phyloP scores from a whole-genome alignment of 306 rosid genomes.

The Vigna hirtella region DNA sequence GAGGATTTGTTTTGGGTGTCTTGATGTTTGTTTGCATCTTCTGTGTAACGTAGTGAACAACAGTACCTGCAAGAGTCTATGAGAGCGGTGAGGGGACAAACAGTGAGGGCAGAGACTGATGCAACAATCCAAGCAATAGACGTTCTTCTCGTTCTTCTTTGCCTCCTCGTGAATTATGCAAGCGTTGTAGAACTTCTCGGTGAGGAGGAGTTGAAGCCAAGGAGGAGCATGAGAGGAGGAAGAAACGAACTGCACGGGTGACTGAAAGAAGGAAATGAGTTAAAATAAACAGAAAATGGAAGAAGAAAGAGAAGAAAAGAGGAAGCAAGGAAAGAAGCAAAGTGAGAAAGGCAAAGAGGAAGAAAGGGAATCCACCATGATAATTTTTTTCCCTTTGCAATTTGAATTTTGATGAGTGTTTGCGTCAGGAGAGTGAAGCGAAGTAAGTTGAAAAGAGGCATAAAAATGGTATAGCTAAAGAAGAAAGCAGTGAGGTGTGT shows the following conservation, averaged over 20 bases:
- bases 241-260: constrained; percentile 41
- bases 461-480: not conserved
- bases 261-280: not conserved
- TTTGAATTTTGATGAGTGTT: constrained; percentile 12
- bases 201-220: constrained; percentile 79
- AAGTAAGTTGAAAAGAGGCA: not conserved
- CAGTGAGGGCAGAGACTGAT: constrained; percentile 94
- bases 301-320: not conserved
- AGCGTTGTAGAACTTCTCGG: constrained; percentile 92
- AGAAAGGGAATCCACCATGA: constrained; percentile 9
- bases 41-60: not conserved
- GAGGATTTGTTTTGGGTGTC: too few relatives aligned
- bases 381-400: not conserved
- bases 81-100: constrained; percentile 71
- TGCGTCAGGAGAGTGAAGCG: not conserved
- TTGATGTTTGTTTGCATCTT: not conserved
- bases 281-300: not conserved
- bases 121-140: constrained; percentile 89
- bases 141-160: constrained; percentile 90
- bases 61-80: constrained; percentile 82
- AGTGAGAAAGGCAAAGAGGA: not conserved
- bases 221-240: constrained; percentile 60
- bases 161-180: constrained; percentile 85
- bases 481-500: not conserved
- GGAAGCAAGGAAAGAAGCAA: not conserved